Conservation (phyloP, 2,329 filamentous ascomycete genomes). For the Tolypocladium pustulatum region DNA sequence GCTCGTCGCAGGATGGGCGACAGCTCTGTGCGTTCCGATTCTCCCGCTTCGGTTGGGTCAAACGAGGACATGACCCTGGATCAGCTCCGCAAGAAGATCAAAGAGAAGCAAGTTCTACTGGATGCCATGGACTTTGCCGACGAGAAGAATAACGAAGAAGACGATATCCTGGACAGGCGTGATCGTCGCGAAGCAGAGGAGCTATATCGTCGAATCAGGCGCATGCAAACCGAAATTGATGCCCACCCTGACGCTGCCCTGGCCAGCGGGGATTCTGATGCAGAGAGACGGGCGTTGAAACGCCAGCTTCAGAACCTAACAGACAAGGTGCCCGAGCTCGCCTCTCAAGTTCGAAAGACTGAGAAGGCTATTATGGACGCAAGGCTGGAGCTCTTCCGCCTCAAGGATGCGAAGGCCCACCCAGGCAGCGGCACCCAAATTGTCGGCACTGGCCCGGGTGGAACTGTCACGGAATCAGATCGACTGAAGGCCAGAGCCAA, state of each 20-base stretch:
- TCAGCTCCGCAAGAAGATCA: constrained; percentile 83
- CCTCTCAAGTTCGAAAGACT: constrained; percentile 80
- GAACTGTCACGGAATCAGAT: constrained; percentile 83
- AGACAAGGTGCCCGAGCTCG: constrained; percentile 83
- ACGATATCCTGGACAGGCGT: constrained; percentile 80
- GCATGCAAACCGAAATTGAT: constrained; percentile 91
- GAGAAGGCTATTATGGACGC: constrained; percentile 91
- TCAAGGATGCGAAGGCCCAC: constrained; percentile 87
- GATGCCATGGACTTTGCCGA: constrained; percentile 96
- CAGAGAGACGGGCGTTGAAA: constrained; percentile 75
- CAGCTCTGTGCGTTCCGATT: constrained; percentile 71
- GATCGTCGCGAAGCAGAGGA: constrained; percentile 91
- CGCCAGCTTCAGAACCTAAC: constrained; percentile 82
- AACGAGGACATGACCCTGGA: constrained; percentile 78
- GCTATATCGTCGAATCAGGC: constrained; percentile 81
- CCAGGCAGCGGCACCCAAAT: constrained; percentile 72
- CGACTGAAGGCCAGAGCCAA: constrained; percentile 89
- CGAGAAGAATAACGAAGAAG: constrained; percentile 79
- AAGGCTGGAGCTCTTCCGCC: constrained; percentile 80
- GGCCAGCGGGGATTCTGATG: constrained; percentile 68
- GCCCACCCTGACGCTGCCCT: constrained; percentile 68
- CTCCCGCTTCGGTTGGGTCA: constrained; percentile 56
- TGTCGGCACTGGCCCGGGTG: constrained; percentile 86
- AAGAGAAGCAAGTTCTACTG: constrained; percentile 85
- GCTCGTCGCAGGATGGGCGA: constrained; percentile 77